Conservation (phyloP, 805 yeast species). For the Metschnikowia lunata region DNA sequence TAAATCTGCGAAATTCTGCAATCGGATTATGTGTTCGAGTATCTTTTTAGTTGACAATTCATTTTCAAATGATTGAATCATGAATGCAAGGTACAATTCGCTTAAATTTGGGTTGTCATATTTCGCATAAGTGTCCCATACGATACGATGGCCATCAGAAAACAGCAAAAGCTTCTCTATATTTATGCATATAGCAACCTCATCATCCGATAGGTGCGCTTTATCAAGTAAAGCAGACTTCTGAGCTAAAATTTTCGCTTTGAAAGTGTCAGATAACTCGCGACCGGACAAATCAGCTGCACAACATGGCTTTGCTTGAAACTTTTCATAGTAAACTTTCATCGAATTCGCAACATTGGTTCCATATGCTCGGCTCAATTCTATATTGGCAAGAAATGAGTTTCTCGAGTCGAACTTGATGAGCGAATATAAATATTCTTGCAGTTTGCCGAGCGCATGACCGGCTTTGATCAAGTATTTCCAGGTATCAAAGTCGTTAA, state of each 20-base stretch:
- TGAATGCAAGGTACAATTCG: conserved; percentile 12
- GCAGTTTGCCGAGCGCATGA: conserved; percentile 26
- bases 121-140: conserved; percentile 5
- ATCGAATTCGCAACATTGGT: conserved; percentile 27
- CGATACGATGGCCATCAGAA: neutral
- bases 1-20: conserved; percentile 50
- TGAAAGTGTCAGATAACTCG: conserved; percentile 5
- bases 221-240: neutral
- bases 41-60: conserved; percentile 23
- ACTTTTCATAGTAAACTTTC: conserved; percentile 39
- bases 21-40: conserved; percentile 42
- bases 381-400: conserved; percentile 49
- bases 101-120: conserved; percentile 8
- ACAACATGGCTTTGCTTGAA: conserved; percentile 61
- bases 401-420: conserved; percentile 44
- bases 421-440: conserved; percentile 24
- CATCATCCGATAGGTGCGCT: neutral
- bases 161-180: conserved; percentile 9
- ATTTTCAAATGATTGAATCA: conserved; percentile 14
- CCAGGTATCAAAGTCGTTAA: conserved; percentile 82
- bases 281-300: conserved; percentile 46
- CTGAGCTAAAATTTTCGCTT: neutral
- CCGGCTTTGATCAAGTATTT: conserved; percentile 48
- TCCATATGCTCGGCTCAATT: conserved; percentile 31
- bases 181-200: conserved; percentile 5